Evolutionary conservation across 1,284 basidiomycete species (phyloP).

Genomic region (Pseudozyma sp.): DNA sequence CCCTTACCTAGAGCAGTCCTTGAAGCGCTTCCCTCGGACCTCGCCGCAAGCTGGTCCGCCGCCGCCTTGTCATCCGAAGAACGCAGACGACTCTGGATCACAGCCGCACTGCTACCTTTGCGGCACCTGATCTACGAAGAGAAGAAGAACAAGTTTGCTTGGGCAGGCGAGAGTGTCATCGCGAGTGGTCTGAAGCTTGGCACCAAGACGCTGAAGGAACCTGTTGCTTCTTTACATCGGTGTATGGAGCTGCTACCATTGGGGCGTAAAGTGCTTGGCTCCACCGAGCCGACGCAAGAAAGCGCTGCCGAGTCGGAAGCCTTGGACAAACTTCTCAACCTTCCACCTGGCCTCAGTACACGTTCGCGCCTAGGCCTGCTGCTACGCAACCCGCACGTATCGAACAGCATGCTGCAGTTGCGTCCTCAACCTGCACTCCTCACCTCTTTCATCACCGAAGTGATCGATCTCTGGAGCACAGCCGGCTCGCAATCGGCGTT

Average conservation of each 20-base stretch:
- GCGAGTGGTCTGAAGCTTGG: constrained; percentile 64
- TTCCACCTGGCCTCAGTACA: constrained; percentile 32
- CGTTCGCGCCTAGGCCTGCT: constrained; percentile 45
- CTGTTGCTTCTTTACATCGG: constrained; percentile 35
- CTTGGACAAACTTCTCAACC: constrained; percentile 25
- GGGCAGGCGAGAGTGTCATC: constrained; percentile 59
- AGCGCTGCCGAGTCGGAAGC: constrained; percentile 7
- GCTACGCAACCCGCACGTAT: constrained; percentile 41
- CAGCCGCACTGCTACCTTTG: constrained; percentile 49
- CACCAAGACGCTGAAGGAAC: constrained; percentile 58
- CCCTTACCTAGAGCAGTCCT: constrained; percentile 30
- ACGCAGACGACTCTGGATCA: constrained; percentile 52
- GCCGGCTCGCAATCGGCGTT: background rate
- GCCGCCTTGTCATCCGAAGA: constrained; percentile 29
- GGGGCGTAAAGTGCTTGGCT: constrained; percentile 28
- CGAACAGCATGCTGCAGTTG: constrained; percentile 34
- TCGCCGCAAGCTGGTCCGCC: constrained; percentile 34
- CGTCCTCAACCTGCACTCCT: constrained; percentile 42
- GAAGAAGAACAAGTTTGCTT: constrained; percentile 56
- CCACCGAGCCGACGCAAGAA: constrained; percentile 8
- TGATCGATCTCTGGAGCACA: constrained; percentile 21
- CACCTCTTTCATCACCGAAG: constrained; percentile 47
- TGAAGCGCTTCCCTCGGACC: constrained; percentile 25
- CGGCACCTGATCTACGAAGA: constrained; percentile 44
- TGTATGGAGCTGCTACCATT: constrained; percentile 34